phyloP scores from a whole-genome alignment of 257 asterid genomes.

The Pogostemon cablin region DNA sequence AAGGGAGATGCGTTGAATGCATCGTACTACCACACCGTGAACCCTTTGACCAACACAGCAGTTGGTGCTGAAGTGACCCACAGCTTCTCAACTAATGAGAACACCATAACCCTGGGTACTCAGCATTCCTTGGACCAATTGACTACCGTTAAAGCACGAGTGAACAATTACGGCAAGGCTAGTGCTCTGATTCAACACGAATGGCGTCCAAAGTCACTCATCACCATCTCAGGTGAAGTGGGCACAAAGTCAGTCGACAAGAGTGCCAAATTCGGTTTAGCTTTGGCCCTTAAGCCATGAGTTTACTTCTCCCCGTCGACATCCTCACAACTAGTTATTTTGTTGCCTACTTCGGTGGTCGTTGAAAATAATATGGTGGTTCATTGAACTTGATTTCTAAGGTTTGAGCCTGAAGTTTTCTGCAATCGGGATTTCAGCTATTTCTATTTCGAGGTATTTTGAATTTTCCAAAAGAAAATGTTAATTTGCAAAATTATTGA shows the following conservation, averaged over 20 bases:
- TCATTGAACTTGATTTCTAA: conserved; percentile 26
- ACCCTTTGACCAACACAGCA: conserved; percentile 53
- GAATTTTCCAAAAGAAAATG: not conserved
- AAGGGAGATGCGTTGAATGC: conserved; percentile 53
- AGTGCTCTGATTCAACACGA: conserved; percentile 61
- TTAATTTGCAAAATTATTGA: conserved; percentile 12
- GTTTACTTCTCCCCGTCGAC: not conserved
- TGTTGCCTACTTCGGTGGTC: conserved; percentile 14
- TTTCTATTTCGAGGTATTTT: conserved; percentile 11
- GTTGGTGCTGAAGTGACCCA: conserved; percentile 65
- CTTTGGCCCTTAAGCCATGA: conserved; percentile 63
- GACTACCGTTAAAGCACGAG: conserved; percentile 54
- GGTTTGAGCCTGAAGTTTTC: conserved; percentile 33
- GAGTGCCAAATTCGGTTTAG: conserved; percentile 62
- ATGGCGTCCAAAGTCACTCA: conserved; percentile 64
- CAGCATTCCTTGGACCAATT: conserved; percentile 55
- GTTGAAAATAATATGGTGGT: conserved; percentile 27
- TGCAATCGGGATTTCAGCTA: conserved; percentile 15
- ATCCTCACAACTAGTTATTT: not conserved
- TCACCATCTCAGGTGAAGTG: conserved; percentile 55
- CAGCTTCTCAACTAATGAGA: conserved; percentile 51
- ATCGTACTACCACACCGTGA: conserved; percentile 54
- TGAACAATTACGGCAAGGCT: conserved; percentile 58
- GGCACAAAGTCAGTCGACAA: conserved; percentile 59
- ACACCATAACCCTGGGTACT: conserved; percentile 54